Conservation (phyloP, 805 yeast genomes). For the Zygoascus flipseniorum region DNA sequence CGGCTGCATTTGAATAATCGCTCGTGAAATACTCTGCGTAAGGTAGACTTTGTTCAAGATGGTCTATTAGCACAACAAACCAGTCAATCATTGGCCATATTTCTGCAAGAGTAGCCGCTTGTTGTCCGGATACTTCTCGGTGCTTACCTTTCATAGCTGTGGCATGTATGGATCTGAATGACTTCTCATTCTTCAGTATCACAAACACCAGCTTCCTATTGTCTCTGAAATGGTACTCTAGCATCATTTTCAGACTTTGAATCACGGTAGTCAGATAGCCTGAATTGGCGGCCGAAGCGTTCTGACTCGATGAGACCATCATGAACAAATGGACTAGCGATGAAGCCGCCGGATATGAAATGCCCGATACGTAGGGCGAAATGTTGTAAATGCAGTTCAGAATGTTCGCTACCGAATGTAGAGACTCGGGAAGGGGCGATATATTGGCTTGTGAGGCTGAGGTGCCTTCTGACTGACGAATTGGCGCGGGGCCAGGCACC, state of each 20-base stretch:
- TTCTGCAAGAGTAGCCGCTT: background rate
- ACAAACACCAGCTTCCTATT: slow-evolving; percentile 21
- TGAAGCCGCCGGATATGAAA: slow-evolving; percentile 23
- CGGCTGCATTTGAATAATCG: background rate
- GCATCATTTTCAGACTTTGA: slow-evolving; percentile 17
- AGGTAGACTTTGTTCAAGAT: slow-evolving; percentile 7
- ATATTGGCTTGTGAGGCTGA: background rate
- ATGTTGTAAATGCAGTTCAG: slow-evolving; percentile 24
- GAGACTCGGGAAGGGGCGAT: slow-evolving; percentile 5
- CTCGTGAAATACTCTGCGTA: slow-evolving; percentile 10
- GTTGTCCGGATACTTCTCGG: background rate
- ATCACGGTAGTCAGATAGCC: slow-evolving; percentile 16
- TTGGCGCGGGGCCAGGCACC: background rate
- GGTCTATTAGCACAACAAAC: slow-evolving; percentile 6
- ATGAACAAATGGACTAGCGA: slow-evolving; percentile 21
- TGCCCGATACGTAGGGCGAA: slow-evolving; percentile 22
- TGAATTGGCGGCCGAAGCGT: slow-evolving; percentile 18
- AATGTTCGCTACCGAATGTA: slow-evolving; percentile 19
- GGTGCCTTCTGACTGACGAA: background rate
- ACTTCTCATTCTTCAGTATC: slow-evolving; percentile 17
- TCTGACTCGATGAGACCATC: slow-evolving; percentile 14
- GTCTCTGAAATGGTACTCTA: slow-evolving; percentile 19
- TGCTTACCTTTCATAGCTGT: background rate
- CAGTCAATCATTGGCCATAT: slow-evolving; percentile 11
- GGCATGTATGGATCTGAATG: slow-evolving; percentile 10